Evolutionary conservation across 768 basidiomycete genomes (phyloP).

Genomic region (Collybia nuda): DNA sequence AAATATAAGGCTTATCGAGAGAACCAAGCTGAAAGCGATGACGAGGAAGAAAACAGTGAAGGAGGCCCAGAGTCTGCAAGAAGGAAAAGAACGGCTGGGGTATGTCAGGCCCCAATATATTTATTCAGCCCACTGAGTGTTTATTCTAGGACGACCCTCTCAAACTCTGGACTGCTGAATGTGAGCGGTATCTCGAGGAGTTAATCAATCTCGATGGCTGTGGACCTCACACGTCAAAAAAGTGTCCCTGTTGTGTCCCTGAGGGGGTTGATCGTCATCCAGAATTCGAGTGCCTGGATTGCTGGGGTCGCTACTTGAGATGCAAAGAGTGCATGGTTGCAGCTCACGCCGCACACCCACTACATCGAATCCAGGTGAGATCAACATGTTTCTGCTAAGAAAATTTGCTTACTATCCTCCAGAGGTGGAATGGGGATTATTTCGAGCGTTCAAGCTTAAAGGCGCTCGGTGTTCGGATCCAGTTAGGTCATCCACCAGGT

Average conservation of each 20-base stretch:
- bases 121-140: no score
- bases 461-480: not conserved
- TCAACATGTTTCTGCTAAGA: not conserved
- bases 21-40: not conserved
- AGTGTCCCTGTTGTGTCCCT: not conserved
- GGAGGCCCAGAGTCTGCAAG: not conserved
- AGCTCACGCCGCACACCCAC: not conserved
- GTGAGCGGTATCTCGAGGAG: slow-evolving; percentile 11
- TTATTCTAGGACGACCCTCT: slow-evolving; percentile 9
- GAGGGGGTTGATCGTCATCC: not conserved
- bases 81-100: slow-evolving; percentile 3
- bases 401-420: not conserved
- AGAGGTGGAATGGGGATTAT: slow-evolving; percentile 10
- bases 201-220: slow-evolving; percentile 10
- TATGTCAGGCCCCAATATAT: not conserved
- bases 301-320: not conserved
- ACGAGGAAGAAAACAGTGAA: not conserved
- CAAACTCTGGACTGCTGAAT: slow-evolving; percentile 1
- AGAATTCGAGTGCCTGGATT: slow-evolving; percentile 8
- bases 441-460: not conserved
- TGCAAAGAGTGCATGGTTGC: slow-evolving; percentile 6
- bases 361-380: slow-evolving; percentile 10
- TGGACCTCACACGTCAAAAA: not conserved
- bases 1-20: slow-evolving; percentile 5
- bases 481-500: slow-evolving; percentile 9